phyloP scores from a whole-genome alignment of 306 rosid species.

The Herpetospermum pedunculosum region DNA sequence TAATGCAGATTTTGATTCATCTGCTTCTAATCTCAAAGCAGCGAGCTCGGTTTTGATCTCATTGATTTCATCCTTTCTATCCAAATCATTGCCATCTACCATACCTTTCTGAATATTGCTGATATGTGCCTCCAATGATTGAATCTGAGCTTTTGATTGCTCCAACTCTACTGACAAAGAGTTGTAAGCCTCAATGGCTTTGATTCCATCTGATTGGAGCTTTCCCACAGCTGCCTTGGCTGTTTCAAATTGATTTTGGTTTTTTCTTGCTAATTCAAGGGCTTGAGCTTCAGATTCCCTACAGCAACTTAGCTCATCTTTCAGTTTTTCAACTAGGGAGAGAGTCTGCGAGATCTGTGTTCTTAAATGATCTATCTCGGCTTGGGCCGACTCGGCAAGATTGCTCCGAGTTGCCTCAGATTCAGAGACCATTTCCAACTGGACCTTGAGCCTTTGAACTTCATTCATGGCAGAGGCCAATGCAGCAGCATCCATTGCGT shows the following conservation, averaged over 20 bases:
- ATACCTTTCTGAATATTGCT: constrained; percentile 41
- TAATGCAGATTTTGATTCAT: constrained; percentile 50
- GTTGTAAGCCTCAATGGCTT: constrained; percentile 37
- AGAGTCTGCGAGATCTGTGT: constrained; percentile 53
- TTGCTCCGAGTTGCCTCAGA: constrained; percentile 39
- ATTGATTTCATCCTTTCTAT: constrained; percentile 32
- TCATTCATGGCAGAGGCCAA: constrained; percentile 65
- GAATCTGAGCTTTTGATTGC: constrained; percentile 50
- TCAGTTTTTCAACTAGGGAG: constrained; percentile 49
- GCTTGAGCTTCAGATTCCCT: constrained; percentile 59
- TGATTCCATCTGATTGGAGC: constrained; percentile 37
- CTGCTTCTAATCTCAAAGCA: constrained; percentile 46
- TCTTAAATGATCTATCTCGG: constrained; percentile 45
- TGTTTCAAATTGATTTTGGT: constrained; percentile 46
- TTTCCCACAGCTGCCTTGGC: constrained; percentile 43
- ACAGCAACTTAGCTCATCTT: constrained; percentile 40
- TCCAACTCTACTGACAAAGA: constrained; percentile 51
- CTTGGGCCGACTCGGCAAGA: constrained; percentile 46
- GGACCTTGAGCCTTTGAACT: constrained; percentile 71
- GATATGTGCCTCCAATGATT: constrained; percentile 56
- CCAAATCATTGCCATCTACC: constrained; percentile 14
- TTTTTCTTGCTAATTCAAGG: constrained; percentile 33
- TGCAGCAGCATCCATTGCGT: constrained; percentile 75
- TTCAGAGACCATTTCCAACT: constrained; percentile 50
- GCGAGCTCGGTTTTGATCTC: constrained; percentile 43